Evolutionary conservation across 2,329 filamentous ascomycete species (phyloP), one percentile per base, ranked within the genome.

Genomic region (Sarocladium brachiariae): DNA sequence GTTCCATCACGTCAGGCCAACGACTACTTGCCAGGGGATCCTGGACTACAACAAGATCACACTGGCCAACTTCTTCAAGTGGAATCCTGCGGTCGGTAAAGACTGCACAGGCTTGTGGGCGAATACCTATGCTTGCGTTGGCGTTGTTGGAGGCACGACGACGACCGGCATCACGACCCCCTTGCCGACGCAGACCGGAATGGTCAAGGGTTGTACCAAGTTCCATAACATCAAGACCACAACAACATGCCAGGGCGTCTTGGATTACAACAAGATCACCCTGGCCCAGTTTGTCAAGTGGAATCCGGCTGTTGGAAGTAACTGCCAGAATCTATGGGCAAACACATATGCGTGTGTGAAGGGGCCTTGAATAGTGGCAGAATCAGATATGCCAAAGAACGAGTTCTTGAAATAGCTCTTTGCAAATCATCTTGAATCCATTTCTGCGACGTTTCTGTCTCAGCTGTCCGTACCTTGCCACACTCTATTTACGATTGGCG

Each of bases 1-100:
- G 30, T 59, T 56, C 41, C 48, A 59, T 31, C 35, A 48, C 1
- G 46, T 55, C 11, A 25, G 47, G 18, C 14, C 25, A 6, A 48
- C 48, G 4, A 50, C 54, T 31, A 50, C 33, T 1, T 57, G 57
- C 43, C 45, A 41, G 19, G 18, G 5, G 8, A 52, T 56, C 10
- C 38, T 48, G 35, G n/a, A 25, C 11, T 27, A 49, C 16, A 30
- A 46, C 27, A 21, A 21, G 16, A 51, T 51, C 23, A 14, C 27
- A 13, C 18, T 46, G n/a, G 30, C 27, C 3, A n/a, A 41, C 13
- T 49, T 49, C 18, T 6, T 24, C 31, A 37, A 49, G 33, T 49
- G 46, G 46, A 49, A 49, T 21, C n/a, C 46, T 16, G 31, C 8
- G 11, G n/a, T 45, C 25, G 16, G 27, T 19, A 27, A 14, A 7